Evolutionary conservation across 1,139 yeast species (phyloP), one percentile per base, ranked within the genome.

Genomic region (Hyphopichia buzzinii): DNA sequence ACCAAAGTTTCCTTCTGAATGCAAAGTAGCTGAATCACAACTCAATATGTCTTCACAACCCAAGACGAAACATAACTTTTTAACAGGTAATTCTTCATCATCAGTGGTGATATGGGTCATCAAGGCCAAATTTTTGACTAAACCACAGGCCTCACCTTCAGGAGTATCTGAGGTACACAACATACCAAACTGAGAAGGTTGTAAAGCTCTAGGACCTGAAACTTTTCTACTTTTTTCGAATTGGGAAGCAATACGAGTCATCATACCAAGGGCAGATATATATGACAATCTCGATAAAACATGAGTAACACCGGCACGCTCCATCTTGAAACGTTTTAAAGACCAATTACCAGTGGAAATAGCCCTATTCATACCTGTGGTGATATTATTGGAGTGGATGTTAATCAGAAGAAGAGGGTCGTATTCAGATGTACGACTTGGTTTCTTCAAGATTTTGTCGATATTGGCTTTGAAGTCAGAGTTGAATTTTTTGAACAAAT

Each of bases 121-220:
- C 38, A 92, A 74, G 2, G 98, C 98, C 59, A 92, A 72, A 56
- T 92, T 92, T 62, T 92, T 92, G 25, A 92, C 98, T 59, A 92
- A 76, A 54, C 99, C 99, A 79, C 99, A 92, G 1, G 99, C 98
- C 62, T 94, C 99, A 73, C 99, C 99, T 76, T 92, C 99, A 3
- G 99, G 99, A 0, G 99, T 92, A 76, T 92, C 99, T 0, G 97
- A 87, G 6, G 98, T 89, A 74, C 99, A 92, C 44, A 92, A 73
- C 97, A 92, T 92, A 56, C 98, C 98, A 61, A 92, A 92, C 64
- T 92, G 98, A 2, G 98, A 94, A 10, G 99, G 98, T 61, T 92
- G 99, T 48, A 92, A 74, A 15, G 99, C 97, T 76, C 99, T 85
- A 30, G 99, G 99, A 36, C 99, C 99, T 3, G 96, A 87, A 29